Conservation (phyloP, 805 yeast genomes). For the Nakazawaea ishiwadae region DNA sequence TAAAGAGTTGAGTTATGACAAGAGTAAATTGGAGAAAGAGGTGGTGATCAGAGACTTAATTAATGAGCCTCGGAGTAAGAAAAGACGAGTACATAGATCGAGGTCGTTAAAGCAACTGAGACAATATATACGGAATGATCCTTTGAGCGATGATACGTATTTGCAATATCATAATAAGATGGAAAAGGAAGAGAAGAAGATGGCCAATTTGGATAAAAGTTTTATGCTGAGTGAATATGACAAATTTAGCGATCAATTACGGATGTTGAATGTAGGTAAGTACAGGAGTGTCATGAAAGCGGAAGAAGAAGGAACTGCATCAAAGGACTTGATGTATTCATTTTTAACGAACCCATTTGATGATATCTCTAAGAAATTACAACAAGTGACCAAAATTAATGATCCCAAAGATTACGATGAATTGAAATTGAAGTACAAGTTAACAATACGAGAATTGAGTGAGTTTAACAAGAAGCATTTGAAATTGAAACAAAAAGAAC, state of each 20-base stretch:
- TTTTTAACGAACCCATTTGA: conserved; percentile 12
- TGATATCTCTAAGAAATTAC: conserved; percentile 44
- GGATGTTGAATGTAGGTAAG: conserved; percentile 24
- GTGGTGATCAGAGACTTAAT: neutral
- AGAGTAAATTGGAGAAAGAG: neutral
- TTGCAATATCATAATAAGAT: conserved; percentile 49
- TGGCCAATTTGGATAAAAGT: conserved; percentile 49
- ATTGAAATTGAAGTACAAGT: conserved; percentile 40
- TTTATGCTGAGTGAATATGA: conserved; percentile 55
- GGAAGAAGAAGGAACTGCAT: neutral
- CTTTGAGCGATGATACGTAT: conserved; percentile 42
- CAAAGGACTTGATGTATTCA: conserved; percentile 3
- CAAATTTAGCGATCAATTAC: conserved; percentile 40
- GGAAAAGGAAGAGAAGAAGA: conserved; percentile 60
- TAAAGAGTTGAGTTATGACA: neutral
- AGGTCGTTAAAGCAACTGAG: conserved; percentile 1
- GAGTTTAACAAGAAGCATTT: conserved; percentile 32
- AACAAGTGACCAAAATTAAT: conserved; percentile 44
- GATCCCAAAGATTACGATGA: conserved; percentile 46
- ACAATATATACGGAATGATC: conserved; percentile 27
- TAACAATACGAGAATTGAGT: conserved; percentile 46
- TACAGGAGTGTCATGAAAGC: conserved; percentile 15
- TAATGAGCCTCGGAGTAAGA: neutral
- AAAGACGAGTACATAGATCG: conserved; percentile 4
- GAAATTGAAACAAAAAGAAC: conserved; percentile 32